Evolutionary conservation across 805 yeast genomes (phyloP), one percentile per base, ranked within the genome.

Genomic region (Candida tibetensis): DNA sequence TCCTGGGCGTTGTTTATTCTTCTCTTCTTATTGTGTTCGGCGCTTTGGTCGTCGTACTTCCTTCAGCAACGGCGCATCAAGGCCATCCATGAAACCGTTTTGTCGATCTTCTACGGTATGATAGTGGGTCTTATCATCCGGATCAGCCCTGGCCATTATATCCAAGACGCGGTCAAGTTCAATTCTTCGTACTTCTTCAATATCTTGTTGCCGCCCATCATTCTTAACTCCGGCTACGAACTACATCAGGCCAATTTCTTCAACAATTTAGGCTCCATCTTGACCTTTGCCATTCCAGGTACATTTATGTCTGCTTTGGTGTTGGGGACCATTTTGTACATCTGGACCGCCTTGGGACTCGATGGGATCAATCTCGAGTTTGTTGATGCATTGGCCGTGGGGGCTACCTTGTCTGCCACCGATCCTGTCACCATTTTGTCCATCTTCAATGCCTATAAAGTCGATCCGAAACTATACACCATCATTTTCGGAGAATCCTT

Each of bases 361-460:
- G 99, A 93, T 55, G 87, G 91, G 29, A 78, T 93, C 28, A 68
- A 81, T 45, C 79, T 93, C 39, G 91, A 96, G 36, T 89, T 91
- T 64, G 96, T 93, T n/a, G 97, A 91, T 60, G 96, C 98, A 0
- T 71, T 93, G 39, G 91, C 96, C 0, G 95, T 93, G 13, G 99
- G 99, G 17, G 99, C 99, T 2, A 91, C 99, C 0, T 74, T 93
- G 30, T 87, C 96, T 2, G 99, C 99, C 15, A 93, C 99, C 2
- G 99, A 93, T 61, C 99, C 99, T 0, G 97, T 93, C 21, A 93
- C 99, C 1, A 91, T 93, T 53, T 67, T 93, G 49, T 89, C 98
- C 10, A 93, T 93, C 43, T 93, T 93, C 72, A 93, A 91, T 58
- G 93, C 98, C 10, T 93, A 93, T 66, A 90, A 91, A 63, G 99